Evolutionary conservation across 805 yeast genomes (phyloP), one percentile per base, ranked within the genome.

Genomic region (Citeromyces matritensis): DNA sequence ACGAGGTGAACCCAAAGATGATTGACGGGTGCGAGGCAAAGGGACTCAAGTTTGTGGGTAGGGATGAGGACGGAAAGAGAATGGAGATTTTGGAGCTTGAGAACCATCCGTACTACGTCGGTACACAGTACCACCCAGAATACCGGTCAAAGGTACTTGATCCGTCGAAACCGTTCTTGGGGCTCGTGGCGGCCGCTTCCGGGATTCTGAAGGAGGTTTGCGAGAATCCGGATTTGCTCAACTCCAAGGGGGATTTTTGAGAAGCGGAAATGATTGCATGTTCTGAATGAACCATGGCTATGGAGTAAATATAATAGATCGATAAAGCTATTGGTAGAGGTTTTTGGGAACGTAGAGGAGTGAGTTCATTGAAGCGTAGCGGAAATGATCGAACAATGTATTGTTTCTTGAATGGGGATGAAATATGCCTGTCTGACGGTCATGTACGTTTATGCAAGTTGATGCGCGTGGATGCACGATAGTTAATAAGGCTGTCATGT

Each of bases 121-220:
- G 88, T 40, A 81, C 96, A 23, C 99, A 91, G 65, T 91, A 86
- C 61, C 99, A 91, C 54, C 99, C 99, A 23, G 99, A 91, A 62
- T 91, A 91, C 56, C 67, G 86, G 42, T 85, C 97, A 31, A 85
- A 93, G 58, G 98, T 93, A 17, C 69, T 91, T 51, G 94, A 85
- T 45, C 98, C 99, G 33, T 86, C 96, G 17, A 72, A 81, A 54
- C 99, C 99, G 34, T 83, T 91, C 62, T 68, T 91, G 51, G 99
- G 99, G 33, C 69, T 91, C 43, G 81, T 91, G 37, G 96, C 97
- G 33, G 97, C 99, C 12, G 62, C 95, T 30, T 66, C 91, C 30
- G 95, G 95, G 36, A 68, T 75, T 35, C 65, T 91, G 48, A 81
- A 79, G 38, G 63, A 70, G 29, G 68, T 83, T 31, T 58, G 82